Percentiles rank a stretch among this genome's conserved stretches.
Conservation (phyloP, 139 green algal genomes). For the Edaphochlamys debaryana region DNA sequence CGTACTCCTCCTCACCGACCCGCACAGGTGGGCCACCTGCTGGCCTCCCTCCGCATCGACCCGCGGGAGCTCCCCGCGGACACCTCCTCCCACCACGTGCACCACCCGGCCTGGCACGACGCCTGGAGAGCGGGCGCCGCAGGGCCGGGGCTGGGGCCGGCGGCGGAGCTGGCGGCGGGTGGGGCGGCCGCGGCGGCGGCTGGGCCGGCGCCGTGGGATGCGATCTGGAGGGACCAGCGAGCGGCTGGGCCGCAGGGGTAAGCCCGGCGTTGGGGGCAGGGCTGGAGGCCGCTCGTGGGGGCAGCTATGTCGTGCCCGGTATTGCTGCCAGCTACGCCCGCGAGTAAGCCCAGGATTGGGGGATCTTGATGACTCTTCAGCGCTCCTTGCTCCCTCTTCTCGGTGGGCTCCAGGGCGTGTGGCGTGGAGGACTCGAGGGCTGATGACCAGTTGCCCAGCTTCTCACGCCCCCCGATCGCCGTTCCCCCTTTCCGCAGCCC, state of each 20-base stretch:
- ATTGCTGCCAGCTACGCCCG: too few species aligned
- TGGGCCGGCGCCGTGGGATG: constrained; percentile 38
- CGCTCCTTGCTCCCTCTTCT: too few species aligned
- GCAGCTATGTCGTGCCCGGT: too few species aligned
- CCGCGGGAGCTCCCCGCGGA: constrained; percentile 64
- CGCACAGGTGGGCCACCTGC: constrained; percentile 76
- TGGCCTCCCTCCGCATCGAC: constrained; percentile 80
- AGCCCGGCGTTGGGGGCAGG: not conserved
- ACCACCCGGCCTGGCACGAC: constrained; percentile 44
- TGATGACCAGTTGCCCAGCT: too few species aligned
- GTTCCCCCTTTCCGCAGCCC: not conserved
- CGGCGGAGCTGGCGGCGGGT: constrained; percentile 57
- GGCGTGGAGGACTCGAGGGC: too few species aligned
- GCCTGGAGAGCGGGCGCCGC: constrained; percentile 31
- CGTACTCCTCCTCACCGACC: too few species aligned
- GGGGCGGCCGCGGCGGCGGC: constrained; percentile 28
- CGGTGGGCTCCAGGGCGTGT: too few species aligned
- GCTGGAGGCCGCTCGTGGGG: too few species aligned
- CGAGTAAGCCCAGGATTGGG: too few species aligned
- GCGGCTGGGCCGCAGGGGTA: constrained; percentile 21
- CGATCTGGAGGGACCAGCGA: constrained; percentile 38
- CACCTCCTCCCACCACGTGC: constrained; percentile 37
- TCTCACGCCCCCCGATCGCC: too few species aligned
- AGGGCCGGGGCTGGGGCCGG: constrained; percentile 1
- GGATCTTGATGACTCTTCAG: too few species aligned